Evolutionary conservation across 2,329 filamentous ascomycete genomes (phyloP), one percentile per base, ranked within the genome.

Genomic region (Penicillium oxalicum): DNA sequence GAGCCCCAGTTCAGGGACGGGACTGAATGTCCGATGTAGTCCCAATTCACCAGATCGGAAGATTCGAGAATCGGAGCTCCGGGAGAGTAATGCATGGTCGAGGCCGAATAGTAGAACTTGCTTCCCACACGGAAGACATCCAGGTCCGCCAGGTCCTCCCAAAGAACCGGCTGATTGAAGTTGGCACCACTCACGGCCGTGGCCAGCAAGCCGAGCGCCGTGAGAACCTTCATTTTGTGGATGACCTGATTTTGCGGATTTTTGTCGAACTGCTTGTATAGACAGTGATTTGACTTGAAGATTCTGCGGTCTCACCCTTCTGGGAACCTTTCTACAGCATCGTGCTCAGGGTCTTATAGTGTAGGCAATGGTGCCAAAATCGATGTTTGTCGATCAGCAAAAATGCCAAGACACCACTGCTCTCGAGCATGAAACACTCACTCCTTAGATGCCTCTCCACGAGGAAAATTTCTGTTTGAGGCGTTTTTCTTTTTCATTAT

Each of bases 1-100:
- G 68, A 55, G 5, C 72, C 73, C 58, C 74, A 81, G 44, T 71
- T 61, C 2, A 78, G 63, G 1, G 57, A 57, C 0, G 75, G 74
- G 4, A 78, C 68, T 0, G 70, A 73, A 56, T 77, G 75, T 4
- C 70, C 68, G 24, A 75, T 48, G 27, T 52, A 59, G 37, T 77
- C 70, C 76, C 75, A 78, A 52, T 77, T 77, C 32, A 77, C 71
- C 0, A 83, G 71, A 57, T 82, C 77, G 44, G 74, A 74, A 0
- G 79, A 82, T 25, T 71, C 70, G 0, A 83, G 66, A 2, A 83
- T 69, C 0, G 80, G 78, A 0, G 79, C 79, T 8, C 78, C 79
- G 0, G 79, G 74, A 9, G 74, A 78, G 57, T 76, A 81, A 44
- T 78, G 75, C 57, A 82, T 78, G 5, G 72, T 80, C 1, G 78